Evolutionary conservation across 148 eudicot genomes (phyloP), one percentile per base, ranked within the genome.

Genomic region (Suaeda aralocaspica): DNA sequence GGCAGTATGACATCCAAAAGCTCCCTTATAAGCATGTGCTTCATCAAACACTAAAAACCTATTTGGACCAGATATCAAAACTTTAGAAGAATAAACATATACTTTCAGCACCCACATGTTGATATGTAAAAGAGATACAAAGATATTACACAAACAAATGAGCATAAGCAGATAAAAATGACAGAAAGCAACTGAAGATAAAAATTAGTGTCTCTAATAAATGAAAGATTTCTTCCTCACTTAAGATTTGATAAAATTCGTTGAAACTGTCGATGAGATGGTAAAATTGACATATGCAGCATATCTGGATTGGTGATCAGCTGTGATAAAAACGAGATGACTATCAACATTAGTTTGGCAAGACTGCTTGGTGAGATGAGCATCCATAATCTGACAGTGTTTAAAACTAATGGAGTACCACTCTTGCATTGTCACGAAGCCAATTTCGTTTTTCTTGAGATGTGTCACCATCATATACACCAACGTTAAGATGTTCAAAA

Each of bases 271-370:
- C 80, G 71, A 84, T 94, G 99, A 72, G 70, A 87, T 42, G 99
- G 99, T 81, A 94, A 87, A 78, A 94, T 87, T 66, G 99, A 94
- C 76, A 91, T 69, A 72, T 94, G 99, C 66, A 94, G 72, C 93
- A 88, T 89, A 78, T 94, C 99, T 66, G 99, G 99, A 85, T 94
- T 94, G 28, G 99, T 91, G 79, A 94, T 94, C 81, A 94, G 77
- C 99, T 94, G 91, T 86, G 87, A 42, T 71, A 58, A 75, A 74
- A 72, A 46, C 48, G 30, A 79, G 22, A 74, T 76, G 24, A 72
- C 13, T 56, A 77, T 72, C 45, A 75, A 52, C 18, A 61, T 39
- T 48, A 46, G 14, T 69, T 51, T 57, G 26, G 24, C 68, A 33
- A 42, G 72, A 57, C 55, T 68, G 24, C 29, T 42, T 18, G 44